Conservation (phyloP, 1,284 basidiomycete species). For the Malassezia yamatoensis region DNA sequence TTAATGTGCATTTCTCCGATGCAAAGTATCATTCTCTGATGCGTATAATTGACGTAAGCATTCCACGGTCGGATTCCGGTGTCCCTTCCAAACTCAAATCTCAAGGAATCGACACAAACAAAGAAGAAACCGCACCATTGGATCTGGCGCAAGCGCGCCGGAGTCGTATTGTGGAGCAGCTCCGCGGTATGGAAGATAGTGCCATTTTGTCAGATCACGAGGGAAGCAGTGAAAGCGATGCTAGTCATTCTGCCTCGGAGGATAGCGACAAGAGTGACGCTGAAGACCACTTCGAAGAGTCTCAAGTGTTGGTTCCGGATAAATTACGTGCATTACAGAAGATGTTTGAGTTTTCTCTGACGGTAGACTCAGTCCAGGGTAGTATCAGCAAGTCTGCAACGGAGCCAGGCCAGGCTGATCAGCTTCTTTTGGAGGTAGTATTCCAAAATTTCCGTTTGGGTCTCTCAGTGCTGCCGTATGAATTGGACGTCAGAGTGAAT, state of each 20-base stretch:
- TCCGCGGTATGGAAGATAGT: conserved; percentile 30
- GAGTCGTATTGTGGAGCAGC: conserved; percentile 31
- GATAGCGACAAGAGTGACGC: conserved; percentile 29
- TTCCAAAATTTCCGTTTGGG: conserved; percentile 62
- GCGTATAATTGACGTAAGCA: conserved; percentile 79
- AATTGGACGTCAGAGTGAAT: conserved; percentile 77
- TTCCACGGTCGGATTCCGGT: conserved; percentile 54
- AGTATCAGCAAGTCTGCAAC: conserved; percentile 63
- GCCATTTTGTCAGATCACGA: conserved; percentile 22
- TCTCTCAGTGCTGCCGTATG: conserved; percentile 48
- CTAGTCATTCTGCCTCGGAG: conserved; percentile 15
- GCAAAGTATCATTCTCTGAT: conserved; percentile 89
- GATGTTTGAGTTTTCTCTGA: conserved; percentile 76
- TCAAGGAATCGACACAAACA: neutral
- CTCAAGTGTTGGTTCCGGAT: conserved; percentile 8
- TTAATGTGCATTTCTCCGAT: conserved; percentile 90
- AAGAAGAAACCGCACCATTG: conserved; percentile 8
- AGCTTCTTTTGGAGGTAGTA: conserved; percentile 65
- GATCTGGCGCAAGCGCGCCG: conserved; percentile 35
- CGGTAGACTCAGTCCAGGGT: conserved; percentile 76
- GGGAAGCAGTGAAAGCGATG: conserved; percentile 11
- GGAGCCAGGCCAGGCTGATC: conserved; percentile 57
- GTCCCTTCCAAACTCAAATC: conserved; percentile 49
- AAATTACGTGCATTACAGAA: conserved; percentile 62
- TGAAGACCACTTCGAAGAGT: conserved; percentile 27